These are phyloP conservation scores for Neonectria coccinea DNA, from an alignment of 2,329 filamentous ascomycete genomes.

Conservation along the genomic window DNA sequence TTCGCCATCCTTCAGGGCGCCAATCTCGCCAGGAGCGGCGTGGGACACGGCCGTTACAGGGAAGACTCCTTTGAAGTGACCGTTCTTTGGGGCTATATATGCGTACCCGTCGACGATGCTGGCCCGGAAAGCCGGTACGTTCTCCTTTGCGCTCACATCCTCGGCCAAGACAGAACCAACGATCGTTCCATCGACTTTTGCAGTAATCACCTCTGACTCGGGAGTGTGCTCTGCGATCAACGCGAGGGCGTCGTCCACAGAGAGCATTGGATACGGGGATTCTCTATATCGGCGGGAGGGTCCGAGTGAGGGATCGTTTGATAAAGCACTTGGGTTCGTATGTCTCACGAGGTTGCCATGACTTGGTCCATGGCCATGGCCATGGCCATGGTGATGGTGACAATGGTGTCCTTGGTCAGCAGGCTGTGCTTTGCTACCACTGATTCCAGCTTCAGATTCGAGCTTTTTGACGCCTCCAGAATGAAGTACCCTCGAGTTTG, in stretches of 20 bases:
- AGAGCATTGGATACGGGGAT: conserved; percentile 93
- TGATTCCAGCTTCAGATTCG: conserved; percentile 82
- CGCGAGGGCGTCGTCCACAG: conserved; percentile 82
- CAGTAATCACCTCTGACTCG: conserved; percentile 64
- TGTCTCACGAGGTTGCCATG: conserved; percentile 78
- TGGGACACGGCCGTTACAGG: conserved; percentile 90
- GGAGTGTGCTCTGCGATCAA: conserved; percentile 82
- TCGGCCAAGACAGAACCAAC: conserved; percentile 85
- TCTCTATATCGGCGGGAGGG: conserved; percentile 80
- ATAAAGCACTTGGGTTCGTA: conserved; percentile 71
- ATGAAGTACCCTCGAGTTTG: conserved; percentile 83
- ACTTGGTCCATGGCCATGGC: conserved; percentile 64
- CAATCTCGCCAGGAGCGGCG: conserved; percentile 77
- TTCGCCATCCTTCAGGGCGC: conserved; percentile 75
- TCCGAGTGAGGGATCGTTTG: conserved; percentile 71
- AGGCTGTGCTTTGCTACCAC: conserved; percentile 46
- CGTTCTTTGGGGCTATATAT: conserved; percentile 73
- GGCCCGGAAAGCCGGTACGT: conserved; percentile 91
- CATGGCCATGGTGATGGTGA: conserved; percentile 66
- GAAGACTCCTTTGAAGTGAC: conserved; percentile 80
- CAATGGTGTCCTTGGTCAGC: conserved; percentile 62
- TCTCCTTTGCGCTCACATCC: conserved; percentile 82
- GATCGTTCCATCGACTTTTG: conserved; percentile 72
- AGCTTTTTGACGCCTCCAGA: conserved; percentile 84
- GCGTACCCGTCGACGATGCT: conserved; percentile 99